A percentile compares a stretch with the other conserved stretches of the same genome.
Evolutionary conservation across 257 asterid genomes (phyloP).

Genomic region (Solanum rostratum): DNA sequence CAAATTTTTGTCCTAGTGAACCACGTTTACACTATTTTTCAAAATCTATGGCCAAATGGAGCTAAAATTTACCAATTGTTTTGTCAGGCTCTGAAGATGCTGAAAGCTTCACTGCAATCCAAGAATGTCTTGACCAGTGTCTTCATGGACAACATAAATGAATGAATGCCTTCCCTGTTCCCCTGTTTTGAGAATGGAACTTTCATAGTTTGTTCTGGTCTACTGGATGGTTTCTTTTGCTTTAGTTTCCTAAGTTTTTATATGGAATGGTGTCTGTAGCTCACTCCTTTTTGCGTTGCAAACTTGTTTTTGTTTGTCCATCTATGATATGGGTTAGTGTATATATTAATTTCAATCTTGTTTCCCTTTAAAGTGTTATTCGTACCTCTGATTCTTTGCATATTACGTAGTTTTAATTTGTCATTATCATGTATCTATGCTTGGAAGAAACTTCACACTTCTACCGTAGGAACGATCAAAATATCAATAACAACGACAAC

Average conservation of each 20-base stretch:
- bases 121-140: not conserved
- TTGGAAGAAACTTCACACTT: not conserved
- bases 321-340: not conserved
- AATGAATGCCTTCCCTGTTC: not conserved
- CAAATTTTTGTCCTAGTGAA: no score
- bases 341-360: not conserved
- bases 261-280: not conserved
- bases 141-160: not conserved
- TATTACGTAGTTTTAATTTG: not conserved
- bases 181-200: not conserved
- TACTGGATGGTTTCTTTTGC: not conserved
- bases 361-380: not conserved
- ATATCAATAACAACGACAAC: not conserved
- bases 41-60: no score
- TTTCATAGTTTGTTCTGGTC: not conserved
- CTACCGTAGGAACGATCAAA: not conserved
- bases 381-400: not conserved
- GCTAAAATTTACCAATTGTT: not conserved
- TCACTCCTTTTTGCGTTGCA: not conserved
- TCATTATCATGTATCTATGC: not conserved
- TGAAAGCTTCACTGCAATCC: slow-evolving; percentile 3
- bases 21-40: no score
- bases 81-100: not conserved
- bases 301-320: not conserved
- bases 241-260: not conserved